phyloP scores from a whole-genome alignment of 768 basidiomycete genomes.

The Mycena rebaudengoi region DNA sequence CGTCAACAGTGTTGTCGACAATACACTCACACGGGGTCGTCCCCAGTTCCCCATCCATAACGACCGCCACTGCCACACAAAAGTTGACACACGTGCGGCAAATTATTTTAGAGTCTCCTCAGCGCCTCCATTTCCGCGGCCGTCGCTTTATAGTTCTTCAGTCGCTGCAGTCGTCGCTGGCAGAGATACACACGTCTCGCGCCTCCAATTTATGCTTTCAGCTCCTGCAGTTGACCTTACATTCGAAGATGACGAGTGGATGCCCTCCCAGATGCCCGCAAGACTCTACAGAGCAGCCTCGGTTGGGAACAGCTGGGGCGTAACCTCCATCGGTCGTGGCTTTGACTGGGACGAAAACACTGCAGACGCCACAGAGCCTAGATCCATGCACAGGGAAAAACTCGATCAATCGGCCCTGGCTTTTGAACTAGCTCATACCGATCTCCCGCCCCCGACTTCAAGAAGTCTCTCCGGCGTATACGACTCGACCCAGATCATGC shows the following conservation, averaged over 20 bases:
- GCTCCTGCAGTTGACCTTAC: constrained; percentile 65
- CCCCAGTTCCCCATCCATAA: no score
- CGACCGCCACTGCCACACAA: no score
- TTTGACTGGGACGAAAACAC: constrained; percentile 73
- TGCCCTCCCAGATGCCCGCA: constrained; percentile 53
- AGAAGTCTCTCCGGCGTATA: constrained; percentile 37
- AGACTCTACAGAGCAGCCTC: constrained; percentile 72
- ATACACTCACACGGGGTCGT: no score
- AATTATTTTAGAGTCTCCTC: background rate
- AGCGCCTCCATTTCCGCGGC: background rate
- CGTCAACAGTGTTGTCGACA: no score
- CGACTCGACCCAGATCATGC: constrained; percentile 38
- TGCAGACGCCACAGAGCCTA: constrained; percentile 33
- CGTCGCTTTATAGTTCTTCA: background rate
- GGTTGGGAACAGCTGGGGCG: constrained; percentile 83
- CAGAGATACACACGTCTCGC: constrained; percentile 3
- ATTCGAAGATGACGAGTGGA: constrained; percentile 80
- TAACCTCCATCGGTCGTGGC: constrained; percentile 85
- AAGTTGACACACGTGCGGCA: background rate
- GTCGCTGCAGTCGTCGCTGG: constrained; percentile 10
- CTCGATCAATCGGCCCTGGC: constrained; percentile 27
- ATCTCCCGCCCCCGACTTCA: constrained; percentile 5
- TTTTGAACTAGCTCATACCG: constrained; percentile 23
- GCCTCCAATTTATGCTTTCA: constrained; percentile 27
- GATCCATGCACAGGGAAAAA: background rate